Evolutionary conservation across 768 basidiomycete genomes (phyloP).

Genomic region (Termitomyces sp.): DNA sequence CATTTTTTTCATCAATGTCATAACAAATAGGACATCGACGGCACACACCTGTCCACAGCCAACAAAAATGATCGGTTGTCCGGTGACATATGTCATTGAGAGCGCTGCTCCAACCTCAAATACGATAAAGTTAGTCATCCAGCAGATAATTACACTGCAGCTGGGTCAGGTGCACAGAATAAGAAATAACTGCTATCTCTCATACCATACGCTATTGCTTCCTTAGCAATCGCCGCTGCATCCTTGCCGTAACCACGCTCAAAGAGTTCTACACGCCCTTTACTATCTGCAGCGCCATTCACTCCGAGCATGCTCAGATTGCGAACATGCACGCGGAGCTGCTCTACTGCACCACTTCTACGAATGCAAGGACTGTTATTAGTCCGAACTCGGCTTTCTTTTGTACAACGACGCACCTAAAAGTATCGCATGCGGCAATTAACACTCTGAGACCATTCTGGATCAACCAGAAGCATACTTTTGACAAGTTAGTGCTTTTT

Average conservation of each 20-base stretch:
- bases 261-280: slow-evolving; percentile 84
- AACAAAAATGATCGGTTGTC: slow-evolving; percentile 97
- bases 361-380: background rate
- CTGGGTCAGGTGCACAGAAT: background rate
- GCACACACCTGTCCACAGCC: slow-evolving; percentile 89
- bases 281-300: slow-evolving; percentile 62
- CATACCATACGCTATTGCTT: slow-evolving; percentile 87
- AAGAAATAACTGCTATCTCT: background rate
- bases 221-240: slow-evolving; percentile 96
- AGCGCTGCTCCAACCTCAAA: slow-evolving; percentile 92
- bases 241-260: slow-evolving; percentile 98
- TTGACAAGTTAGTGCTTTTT: slow-evolving; percentile 96
- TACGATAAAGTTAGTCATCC: background rate
- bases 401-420: slow-evolving; percentile 50
- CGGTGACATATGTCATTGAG: slow-evolving; percentile 99
- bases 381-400: background rate
- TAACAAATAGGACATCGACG: background rate
- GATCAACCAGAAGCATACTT: slow-evolving; percentile 98
- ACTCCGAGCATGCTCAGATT: slow-evolving; percentile 84
- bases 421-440: slow-evolving; percentile 98
- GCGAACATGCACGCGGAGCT: slow-evolving; percentile 92
- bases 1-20: background rate
- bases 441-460: slow-evolving; percentile 91
- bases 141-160: background rate
- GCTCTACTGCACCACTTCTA: slow-evolving; percentile 96